These are phyloP conservation scores for Pseudomonodictys pantanalensis DNA, from an alignment of 495 filamentous ascomycete genomes.

Conservation along the genomic window DNA sequence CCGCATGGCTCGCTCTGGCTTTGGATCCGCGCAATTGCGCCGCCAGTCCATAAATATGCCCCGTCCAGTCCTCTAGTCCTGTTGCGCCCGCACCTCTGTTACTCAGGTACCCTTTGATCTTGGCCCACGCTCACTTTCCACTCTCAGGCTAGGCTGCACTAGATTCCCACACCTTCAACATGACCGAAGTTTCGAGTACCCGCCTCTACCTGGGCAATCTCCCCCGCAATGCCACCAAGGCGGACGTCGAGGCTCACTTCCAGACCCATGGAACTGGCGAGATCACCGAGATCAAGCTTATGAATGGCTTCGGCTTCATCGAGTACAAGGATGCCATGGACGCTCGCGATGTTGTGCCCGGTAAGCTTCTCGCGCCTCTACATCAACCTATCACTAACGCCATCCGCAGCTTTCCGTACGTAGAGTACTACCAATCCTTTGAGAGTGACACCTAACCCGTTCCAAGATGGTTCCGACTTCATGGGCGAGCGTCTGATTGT, in stretches of 20 bases:
- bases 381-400: conserved; percentile 15
- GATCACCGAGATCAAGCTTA: conserved; percentile 98
- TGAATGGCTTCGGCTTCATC: conserved; percentile 99
- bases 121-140: conserved; percentile 12
- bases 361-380: conserved; percentile 52
- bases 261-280: conserved; percentile 91
- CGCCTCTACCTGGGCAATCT: conserved; percentile 97
- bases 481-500: conserved; percentile 96
- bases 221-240: conserved; percentile 92
- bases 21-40: too few relatives aligned
- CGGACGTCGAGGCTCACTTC: conserved; percentile 95
- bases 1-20: neutral
- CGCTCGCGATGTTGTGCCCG: conserved; percentile 94
- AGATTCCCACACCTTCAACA: conserved; percentile 31
- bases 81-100: too few relatives aligned
- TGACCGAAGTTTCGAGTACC: conserved; percentile 83
- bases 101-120: neutral
- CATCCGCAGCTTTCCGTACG: conserved; percentile 55
- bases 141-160: conserved; percentile 5
- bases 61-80: too few relatives aligned
- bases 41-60: too few relatives aligned
- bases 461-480: conserved; percentile 89
- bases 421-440: conserved; percentile 15
- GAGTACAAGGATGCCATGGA: conserved; percentile 98
- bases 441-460: neutral